Percentiles rank a stretch among this genome's conserved stretches.
Conservation (phyloP, 371 early-diverging fungal genomes). For the Nematocida ironsii region DNA sequence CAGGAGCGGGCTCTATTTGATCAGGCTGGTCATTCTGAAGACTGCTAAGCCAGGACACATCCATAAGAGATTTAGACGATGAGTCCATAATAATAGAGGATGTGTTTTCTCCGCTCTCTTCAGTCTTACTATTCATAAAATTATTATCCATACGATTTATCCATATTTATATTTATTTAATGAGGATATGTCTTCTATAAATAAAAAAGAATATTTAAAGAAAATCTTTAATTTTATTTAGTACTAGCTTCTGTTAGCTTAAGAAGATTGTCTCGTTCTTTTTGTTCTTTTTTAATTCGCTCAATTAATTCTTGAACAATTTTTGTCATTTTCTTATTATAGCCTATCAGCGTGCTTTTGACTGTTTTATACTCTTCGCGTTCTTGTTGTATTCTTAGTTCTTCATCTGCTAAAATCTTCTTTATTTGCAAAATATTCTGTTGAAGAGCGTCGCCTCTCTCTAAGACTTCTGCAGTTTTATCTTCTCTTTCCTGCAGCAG, state of each 20-base stretch:
- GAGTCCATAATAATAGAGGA: conserved; percentile 10
- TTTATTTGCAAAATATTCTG: conserved; percentile 41
- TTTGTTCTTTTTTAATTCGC: conserved; percentile 45
- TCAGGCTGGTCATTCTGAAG: neutral
- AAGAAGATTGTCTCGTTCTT: conserved; percentile 26
- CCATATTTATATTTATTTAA: conserved; percentile 2
- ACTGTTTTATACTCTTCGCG: conserved; percentile 25
- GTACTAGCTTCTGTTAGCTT: neutral
- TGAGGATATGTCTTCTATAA: too few relatives aligned
- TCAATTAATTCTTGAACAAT: conserved; percentile 48
- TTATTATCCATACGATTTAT: neutral
- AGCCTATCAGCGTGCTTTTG: conserved; percentile 29
- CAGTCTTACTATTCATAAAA: neutral
- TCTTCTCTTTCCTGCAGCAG: conserved; percentile 29
- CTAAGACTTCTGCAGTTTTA: conserved; percentile 7
- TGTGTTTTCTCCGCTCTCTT: neutral
- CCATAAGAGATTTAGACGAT: conserved; percentile 49
- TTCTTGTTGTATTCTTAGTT: conserved; percentile 17
- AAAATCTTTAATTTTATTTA: neutral
- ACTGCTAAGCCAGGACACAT: conserved; percentile 46
- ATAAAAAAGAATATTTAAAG: neutral
- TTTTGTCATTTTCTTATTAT: conserved; percentile 47
- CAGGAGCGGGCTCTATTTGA: neutral
- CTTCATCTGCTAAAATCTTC: conserved; percentile 47
- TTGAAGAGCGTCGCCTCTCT: conserved; percentile 35